Base-by-base conservation (phyloP, 2,329 filamentous ascomycete species). In the Beauveria rudraprayagi region DNA sequence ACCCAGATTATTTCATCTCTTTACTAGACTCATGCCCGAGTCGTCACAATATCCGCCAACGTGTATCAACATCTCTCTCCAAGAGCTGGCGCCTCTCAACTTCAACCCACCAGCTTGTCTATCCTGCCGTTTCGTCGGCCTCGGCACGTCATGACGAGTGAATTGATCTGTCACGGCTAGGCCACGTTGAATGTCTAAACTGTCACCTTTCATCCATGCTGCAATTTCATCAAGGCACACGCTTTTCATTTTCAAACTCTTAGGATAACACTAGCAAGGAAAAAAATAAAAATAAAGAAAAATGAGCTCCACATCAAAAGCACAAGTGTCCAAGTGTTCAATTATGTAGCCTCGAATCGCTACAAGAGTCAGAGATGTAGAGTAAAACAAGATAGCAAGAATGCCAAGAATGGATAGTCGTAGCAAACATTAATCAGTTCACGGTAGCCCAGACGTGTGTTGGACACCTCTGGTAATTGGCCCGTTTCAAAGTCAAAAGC, bases 261-360 rank as follows among this genome's bases (percentile, higher is more conserved):
- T 57, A 37, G 48, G 26, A 53, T 41, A 65, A 60, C 48, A 62
- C 52, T 60, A 28, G 46, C 37, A 34, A 63, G 62, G 24, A 63
- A 56, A 60, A 55, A 62, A 22, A n/a, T n/a, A n/a, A 22, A 63
- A 61, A 58, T 57, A 44, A 62, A 52, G 65, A 55, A 65, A 61
- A 51, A 62, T 65, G 64, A 48, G 22, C 26, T 24, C 43, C 41
- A 63, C 51, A 57, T 67, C 67, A 67, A 44, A 57, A 57, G 19
- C n/a, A 26, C 16, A 67, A 64, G 56, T 70, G 66, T 68, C 69
- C 64, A 67, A 67, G 58, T 68, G 28, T 55, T 43, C 17, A 52
- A 53, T 46, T 30, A 70, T 57, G 30, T 47, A 37, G n/a, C 34
- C 22, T 41, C 34, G 41, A 34, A 44, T 47, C 53, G 53, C 41